phyloP scores from a whole-genome alignment of 805 yeast species.

The Wickerhamiella musiphila region DNA sequence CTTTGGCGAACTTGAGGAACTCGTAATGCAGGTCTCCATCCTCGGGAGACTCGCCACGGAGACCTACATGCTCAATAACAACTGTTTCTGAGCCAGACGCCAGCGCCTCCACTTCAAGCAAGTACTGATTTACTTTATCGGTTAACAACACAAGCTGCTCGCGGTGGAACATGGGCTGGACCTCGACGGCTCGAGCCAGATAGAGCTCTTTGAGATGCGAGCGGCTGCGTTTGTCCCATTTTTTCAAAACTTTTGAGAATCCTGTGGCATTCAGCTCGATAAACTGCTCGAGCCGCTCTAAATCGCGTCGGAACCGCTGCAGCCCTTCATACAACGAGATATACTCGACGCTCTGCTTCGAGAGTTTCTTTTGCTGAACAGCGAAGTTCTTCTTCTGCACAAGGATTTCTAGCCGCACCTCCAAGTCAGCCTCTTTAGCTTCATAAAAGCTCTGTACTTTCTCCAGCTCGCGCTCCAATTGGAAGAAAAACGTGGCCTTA shows the following conservation, averaged over 20 bases:
- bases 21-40: conserved; percentile 53
- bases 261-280: conserved; percentile 92
- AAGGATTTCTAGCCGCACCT: conserved; percentile 59
- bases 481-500: conserved; percentile 74
- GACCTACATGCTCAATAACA: conserved; percentile 14
- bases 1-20: conserved; percentile 29
- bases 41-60: conserved; percentile 4
- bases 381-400: conserved; percentile 50
- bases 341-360: conserved; percentile 56
- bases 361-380: conserved; percentile 26
- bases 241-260: conserved; percentile 83
- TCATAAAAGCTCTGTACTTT: conserved; percentile 86
- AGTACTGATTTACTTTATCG: conserved; percentile 35
- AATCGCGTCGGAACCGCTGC: conserved; percentile 74
- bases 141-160: conserved; percentile 70
- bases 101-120: conserved; percentile 60
- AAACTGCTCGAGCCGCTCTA: conserved; percentile 78
- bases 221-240: conserved; percentile 95
- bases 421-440: conserved; percentile 78
- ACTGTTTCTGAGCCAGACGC: conserved; percentile 31
- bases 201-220: conserved; percentile 88
- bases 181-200: conserved; percentile 79
- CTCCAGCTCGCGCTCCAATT: conserved; percentile 85
- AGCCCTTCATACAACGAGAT: conserved; percentile 75
- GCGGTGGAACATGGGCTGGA: conserved; percentile 91